phyloP scores from a whole-genome alignment of 2,329 filamentous ascomycete genomes.

The Hymenoscyphus infarciens region DNA sequence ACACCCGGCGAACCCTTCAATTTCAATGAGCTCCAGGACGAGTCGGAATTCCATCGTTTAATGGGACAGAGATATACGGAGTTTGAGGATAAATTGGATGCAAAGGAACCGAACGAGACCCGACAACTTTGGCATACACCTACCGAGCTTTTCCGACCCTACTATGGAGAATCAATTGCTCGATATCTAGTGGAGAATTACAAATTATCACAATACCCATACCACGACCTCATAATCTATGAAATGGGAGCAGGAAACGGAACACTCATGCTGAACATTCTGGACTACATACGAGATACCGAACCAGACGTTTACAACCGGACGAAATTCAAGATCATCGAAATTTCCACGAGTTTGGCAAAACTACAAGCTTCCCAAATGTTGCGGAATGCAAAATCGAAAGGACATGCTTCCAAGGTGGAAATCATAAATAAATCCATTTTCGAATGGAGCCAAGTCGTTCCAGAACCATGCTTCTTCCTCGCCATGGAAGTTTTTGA shows the following conservation, averaged over 20 bases:
- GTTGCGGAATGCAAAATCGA: constrained; percentile 59
- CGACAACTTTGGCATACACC: constrained; percentile 98
- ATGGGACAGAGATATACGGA: constrained; percentile 78
- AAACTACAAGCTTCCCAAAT: constrained; percentile 71
- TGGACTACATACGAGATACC: constrained; percentile 88
- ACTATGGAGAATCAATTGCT: constrained; percentile 96
- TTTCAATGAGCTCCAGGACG: constrained; percentile 77
- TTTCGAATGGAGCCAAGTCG: constrained; percentile 86
- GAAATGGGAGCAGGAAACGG: constrained; percentile 98
- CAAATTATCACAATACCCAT: constrained; percentile 87
- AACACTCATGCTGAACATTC: constrained; percentile 95
- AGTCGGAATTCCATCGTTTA: constrained; percentile 75
- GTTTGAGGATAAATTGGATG: constrained; percentile 87
- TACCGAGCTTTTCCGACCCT: constrained; percentile 92
- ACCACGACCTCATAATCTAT: constrained; percentile 96
- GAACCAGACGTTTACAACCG: constrained; percentile 91
- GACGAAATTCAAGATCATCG: constrained; percentile 92
- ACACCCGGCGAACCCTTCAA: constrained; percentile 86
- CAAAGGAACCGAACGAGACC: constrained; percentile 60
- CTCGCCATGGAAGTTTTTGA: constrained; percentile 97
- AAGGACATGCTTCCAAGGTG: constrained; percentile 79
- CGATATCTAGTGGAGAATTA: constrained; percentile 95
- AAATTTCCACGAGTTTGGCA: constrained; percentile 83
- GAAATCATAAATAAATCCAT: constrained; percentile 94
- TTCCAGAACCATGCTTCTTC: constrained; percentile 95